Percentiles rank a stretch among this genome's conserved stretches.
phyloP scores from a whole-genome alignment of 768 basidiomycete genomes.

The Termitomyces sp. region DNA sequence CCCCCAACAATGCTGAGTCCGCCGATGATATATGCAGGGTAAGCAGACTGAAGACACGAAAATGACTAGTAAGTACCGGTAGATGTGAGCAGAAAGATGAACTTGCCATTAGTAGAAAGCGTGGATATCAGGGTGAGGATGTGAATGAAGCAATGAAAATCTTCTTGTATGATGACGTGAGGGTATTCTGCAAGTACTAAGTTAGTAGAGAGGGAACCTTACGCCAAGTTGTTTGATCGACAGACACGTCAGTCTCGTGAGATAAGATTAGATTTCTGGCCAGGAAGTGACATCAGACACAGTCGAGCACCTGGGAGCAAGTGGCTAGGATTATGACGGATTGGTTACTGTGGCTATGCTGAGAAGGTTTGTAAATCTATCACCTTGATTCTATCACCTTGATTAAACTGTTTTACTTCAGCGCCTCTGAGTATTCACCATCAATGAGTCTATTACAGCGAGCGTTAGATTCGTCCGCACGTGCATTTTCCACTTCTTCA shows the following conservation, averaged over 20 bases:
- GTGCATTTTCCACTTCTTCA: constrained; percentile 3
- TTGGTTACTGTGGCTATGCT: not conserved
- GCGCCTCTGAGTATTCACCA: not conserved
- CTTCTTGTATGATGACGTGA: not conserved
- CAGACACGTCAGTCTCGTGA: not conserved
- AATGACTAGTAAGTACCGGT: not conserved
- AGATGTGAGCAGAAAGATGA: not conserved
- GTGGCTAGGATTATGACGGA: not conserved
- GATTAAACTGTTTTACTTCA: not conserved
- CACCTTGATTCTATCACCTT: not conserved
- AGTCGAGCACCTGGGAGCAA: no score
- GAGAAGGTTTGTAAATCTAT: constrained; percentile 7
- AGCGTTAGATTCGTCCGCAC: not conserved
- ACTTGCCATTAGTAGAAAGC: not conserved
- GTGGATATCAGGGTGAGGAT: not conserved
- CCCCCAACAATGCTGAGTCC: constrained; percentile 75
- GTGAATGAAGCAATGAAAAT: not conserved
- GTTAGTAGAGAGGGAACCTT: no score
- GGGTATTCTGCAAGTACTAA: not conserved
- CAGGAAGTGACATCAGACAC: not conserved
- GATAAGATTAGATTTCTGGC: constrained; percentile 3
- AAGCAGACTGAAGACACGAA: constrained; percentile 53
- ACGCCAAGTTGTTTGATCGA: not conserved
- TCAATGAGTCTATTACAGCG: not conserved
- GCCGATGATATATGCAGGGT: constrained; percentile 78